Base-by-base conservation (phyloP, 805 yeast genomes). In the Scheffersomyces stipitis region DNA sequence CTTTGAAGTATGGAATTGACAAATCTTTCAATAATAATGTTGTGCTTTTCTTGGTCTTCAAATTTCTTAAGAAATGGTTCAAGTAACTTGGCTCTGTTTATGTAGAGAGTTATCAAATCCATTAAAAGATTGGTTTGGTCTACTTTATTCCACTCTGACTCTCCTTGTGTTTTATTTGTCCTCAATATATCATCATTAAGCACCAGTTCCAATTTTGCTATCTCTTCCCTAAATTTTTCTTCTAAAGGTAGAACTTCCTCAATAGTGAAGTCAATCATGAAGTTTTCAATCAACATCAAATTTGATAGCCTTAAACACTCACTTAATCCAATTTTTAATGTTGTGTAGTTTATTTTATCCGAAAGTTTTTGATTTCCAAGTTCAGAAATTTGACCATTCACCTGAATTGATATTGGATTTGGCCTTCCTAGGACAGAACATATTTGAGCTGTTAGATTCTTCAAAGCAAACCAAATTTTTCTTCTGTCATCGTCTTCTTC, bases 341-440 rank as follows among this genome's bases (percentile, higher is more conserved):
- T 44, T n/a, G 58, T 56, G 27, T 60, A 62, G 2, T 48, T 50
- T 15, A 48, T 49, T 22, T 47, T 44, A n/a, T 44, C 37, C 12
- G 42, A 31, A 30, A 36, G 30, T 4, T 38, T 30, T 10, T 15
- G 10, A 6, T 28, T 18, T 8, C 27, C 31, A 17, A 45, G 34
- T 5, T 54, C 53, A 31, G 60, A 44, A 5, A 64, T 56, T 3
- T 49, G 42, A 14, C 56, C 54, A 38, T 59, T 58, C 9, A 66
- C 65, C 43, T 64, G 71, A 22, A 67, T 52, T 1, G 77, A 69
- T 7, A 76, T 75, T 1, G 81, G 81, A 42, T 74, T 75, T 3
- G 80, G 80, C 43, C 80, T 58, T 6, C 80, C 80, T 17, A 75
- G 56, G 12, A 74, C 69, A 0, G 78, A 71, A 46, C 80, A 74